phyloP scores from a whole-genome alignment of 805 yeast species.

The Candida quercuum region DNA sequence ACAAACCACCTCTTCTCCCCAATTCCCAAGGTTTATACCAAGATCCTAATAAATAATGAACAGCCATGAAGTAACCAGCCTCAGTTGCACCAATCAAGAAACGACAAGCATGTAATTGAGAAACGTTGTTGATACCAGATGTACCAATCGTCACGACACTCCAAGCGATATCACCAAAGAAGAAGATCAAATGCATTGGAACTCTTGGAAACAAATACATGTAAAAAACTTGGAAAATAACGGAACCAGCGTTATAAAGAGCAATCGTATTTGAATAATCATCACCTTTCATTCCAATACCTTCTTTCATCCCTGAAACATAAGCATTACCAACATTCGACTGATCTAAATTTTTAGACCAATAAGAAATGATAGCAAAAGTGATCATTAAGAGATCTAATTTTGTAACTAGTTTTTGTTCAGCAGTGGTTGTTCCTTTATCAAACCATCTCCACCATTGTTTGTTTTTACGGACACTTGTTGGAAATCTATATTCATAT shows the following conservation, averaged over 20 bases:
- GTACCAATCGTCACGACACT: slow-evolving; percentile 51
- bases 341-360: slow-evolving; percentile 47
- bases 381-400: slow-evolving; percentile 46
- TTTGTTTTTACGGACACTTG: slow-evolving; percentile 25
- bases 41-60: slow-evolving; percentile 54
- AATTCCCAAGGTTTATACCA: slow-evolving; percentile 55
- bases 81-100: slow-evolving; percentile 11
- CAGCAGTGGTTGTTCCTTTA: slow-evolving; percentile 39
- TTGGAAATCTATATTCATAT: slow-evolving; percentile 49
- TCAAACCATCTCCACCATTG: slow-evolving; percentile 55
- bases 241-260: slow-evolving; percentile 55
- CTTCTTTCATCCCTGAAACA: slow-evolving; percentile 42
- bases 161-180: slow-evolving; percentile 60
- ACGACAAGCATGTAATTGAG: slow-evolving; percentile 41
- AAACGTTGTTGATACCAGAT: slow-evolving; percentile 16
- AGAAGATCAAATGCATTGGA: slow-evolving; percentile 44
- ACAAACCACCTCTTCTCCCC: slow-evolving; percentile 54
- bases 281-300: slow-evolving; percentile 42
- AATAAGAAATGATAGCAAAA: slow-evolving; percentile 55
- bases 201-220: slow-evolving; percentile 48
- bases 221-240: slow-evolving; percentile 60
- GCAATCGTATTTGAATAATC: slow-evolving; percentile 58
- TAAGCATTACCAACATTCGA: slow-evolving; percentile 38
- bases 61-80: slow-evolving; percentile 13
- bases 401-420: slow-evolving; percentile 38